These are phyloP conservation scores for Corchorus olitorius DNA, from an alignment of 345 rosid species.

Conservation along the genomic window DNA sequence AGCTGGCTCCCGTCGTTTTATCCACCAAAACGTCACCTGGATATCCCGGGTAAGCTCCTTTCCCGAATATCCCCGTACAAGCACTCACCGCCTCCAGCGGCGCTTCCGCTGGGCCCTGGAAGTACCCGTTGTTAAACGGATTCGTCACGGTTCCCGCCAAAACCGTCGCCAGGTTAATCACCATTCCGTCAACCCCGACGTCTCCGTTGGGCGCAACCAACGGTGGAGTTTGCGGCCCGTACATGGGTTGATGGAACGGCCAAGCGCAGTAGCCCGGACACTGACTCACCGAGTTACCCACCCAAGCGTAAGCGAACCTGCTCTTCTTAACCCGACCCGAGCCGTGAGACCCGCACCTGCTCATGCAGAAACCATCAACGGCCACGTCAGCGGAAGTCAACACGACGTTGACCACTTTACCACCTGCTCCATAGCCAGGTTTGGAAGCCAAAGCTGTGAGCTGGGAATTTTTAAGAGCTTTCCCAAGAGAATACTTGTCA, in stretches of 20 bases:
- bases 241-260: constrained; percentile 87
- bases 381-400: constrained; percentile 68
- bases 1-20: constrained; percentile 66
- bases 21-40: constrained; percentile 63
- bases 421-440: constrained; percentile 16
- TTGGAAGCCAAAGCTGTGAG: constrained; percentile 45
- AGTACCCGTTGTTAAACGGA: constrained; percentile 77
- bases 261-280: constrained; percentile 92
- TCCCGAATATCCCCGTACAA: constrained; percentile 72
- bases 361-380: constrained; percentile 79
- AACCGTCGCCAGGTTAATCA: constrained; percentile 76
- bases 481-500: constrained; percentile 55
- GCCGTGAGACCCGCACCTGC: constrained; percentile 75
- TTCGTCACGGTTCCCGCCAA: constrained; percentile 80
- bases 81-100: constrained; percentile 85
- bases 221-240: constrained; percentile 80
- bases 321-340: constrained; percentile 15
- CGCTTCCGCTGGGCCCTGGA: constrained; percentile 63
- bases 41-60: constrained; percentile 79
- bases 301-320: constrained; percentile 65
- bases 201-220: constrained; percentile 78
- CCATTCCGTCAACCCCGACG: constrained; percentile 85
- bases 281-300: constrained; percentile 65
- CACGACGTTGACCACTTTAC: constrained; percentile 51
- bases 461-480: constrained; percentile 37